These are phyloP conservation scores for Aspergillus texensis DNA, from an alignment of 2,329 filamentous ascomycete species.

Conservation along the genomic window DNA sequence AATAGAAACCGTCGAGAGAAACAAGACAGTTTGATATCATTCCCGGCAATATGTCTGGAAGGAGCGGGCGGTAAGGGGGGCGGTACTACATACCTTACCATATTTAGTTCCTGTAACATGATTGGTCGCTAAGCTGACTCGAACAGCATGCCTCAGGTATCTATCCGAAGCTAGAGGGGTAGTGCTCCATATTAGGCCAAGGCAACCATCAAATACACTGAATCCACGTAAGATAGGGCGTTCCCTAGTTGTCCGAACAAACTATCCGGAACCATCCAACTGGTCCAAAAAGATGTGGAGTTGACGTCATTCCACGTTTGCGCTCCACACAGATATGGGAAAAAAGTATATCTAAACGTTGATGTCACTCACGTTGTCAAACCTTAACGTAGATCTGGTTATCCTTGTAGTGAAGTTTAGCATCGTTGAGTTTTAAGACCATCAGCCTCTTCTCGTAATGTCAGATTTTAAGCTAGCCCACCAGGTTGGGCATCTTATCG, in stretches of 20 bases:
- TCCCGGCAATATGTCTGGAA: neutral
- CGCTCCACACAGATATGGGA: neutral
- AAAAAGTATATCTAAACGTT: neutral
- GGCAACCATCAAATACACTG: no score
- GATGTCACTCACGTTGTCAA: neutral
- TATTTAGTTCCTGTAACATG: neutral
- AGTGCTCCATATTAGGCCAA: no score
- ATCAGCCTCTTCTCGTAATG: slow-evolving; percentile 2
- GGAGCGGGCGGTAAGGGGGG: slow-evolving; percentile 13
- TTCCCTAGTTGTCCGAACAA: neutral
- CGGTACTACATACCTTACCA: neutral
- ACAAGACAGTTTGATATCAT: slow-evolving; percentile 1
- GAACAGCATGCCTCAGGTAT: neutral
- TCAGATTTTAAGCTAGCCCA: slow-evolving; percentile 14
- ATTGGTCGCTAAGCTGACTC: neutral
- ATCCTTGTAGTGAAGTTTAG: neutral
- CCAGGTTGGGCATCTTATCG: slow-evolving; percentile 19
- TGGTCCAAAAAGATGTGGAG: no score
- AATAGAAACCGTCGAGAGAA: neutral
- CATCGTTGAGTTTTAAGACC: no score
- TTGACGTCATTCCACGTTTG: neutral
- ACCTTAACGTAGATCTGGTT: neutral
- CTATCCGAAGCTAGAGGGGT: neutral
- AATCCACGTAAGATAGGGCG: neutral
- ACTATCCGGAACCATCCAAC: neutral